Conservation (phyloP, 2,329 filamentous ascomycete species). For the Ustilaginoidea virens region DNA sequence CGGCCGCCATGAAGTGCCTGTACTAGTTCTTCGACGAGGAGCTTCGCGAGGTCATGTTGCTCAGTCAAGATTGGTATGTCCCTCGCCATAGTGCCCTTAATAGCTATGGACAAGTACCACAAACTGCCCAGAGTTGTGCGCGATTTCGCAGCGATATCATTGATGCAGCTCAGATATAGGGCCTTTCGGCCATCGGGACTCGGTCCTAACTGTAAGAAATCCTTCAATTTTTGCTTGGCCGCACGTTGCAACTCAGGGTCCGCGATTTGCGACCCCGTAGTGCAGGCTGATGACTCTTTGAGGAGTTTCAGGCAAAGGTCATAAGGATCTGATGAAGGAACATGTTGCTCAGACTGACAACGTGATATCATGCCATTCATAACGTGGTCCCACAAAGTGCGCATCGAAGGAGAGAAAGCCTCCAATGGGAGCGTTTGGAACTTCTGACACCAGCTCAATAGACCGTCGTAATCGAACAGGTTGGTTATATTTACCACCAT, state of each 20-base stretch:
- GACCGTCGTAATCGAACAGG: constrained; percentile 29
- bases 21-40: constrained; percentile 51
- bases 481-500: constrained; percentile 39
- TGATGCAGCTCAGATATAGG: constrained; percentile 51
- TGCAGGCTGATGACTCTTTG: constrained; percentile 50
- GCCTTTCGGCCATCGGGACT: constrained; percentile 37
- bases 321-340: constrained; percentile 27
- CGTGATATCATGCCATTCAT: constrained; percentile 33
- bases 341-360: constrained; percentile 18
- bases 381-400: constrained; percentile 43
- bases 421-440: constrained; percentile 48
- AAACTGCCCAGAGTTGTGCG: constrained; percentile 57
- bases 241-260: constrained; percentile 48
- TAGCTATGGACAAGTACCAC: constrained; percentile 40
- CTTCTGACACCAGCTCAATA: constrained; percentile 58
- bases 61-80: constrained; percentile 43
- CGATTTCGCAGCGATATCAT: constrained; percentile 50
- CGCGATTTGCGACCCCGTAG: constrained; percentile 36
- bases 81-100: constrained; percentile 26
- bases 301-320: constrained; percentile 50
- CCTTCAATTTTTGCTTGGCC: constrained; percentile 43
- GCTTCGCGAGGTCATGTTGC: constrained; percentile 43
- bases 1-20: constrained; percentile 25
- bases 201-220: constrained; percentile 42
- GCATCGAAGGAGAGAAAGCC: constrained; percentile 44